Percentiles rank a stretch among this genome's conserved stretches.
Conservation (phyloP, 805 yeast species). For the Yarrowia alimentaria region DNA sequence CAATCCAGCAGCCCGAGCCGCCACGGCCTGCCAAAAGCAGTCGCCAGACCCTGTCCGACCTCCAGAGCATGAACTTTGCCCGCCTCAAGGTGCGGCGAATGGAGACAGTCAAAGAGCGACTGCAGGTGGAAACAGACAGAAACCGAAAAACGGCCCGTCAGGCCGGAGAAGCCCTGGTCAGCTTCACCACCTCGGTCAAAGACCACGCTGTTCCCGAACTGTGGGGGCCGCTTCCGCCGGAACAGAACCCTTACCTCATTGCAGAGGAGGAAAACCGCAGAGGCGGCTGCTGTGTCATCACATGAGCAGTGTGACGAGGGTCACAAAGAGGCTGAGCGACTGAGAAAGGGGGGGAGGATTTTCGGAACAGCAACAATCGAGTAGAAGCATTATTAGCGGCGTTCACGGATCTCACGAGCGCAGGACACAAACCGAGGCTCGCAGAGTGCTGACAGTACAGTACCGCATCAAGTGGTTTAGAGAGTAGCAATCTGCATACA, state of each 20-base stretch:
- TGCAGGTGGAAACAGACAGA: not conserved
- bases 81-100: not conserved
- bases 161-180: not conserved
- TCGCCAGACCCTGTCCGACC: not conserved
- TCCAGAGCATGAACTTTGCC: not conserved
- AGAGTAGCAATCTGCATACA: too few species aligned
- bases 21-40: not conserved
- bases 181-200: not conserved
- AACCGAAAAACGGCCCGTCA: not conserved
- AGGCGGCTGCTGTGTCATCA: not conserved
- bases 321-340: too few species aligned
- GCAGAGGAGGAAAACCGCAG: constrained; percentile 1
- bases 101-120: not conserved
- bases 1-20: too few species aligned
- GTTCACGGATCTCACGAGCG: too few species aligned
- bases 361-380: too few species aligned
- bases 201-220: constrained; percentile 7
- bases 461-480: too few species aligned
- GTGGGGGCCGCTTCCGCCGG: constrained; percentile 13
- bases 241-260: constrained; percentile 2
- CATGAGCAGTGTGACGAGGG: too few species aligned
- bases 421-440: too few species aligned
- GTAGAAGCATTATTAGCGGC: too few species aligned
- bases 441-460: too few species aligned
- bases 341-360: too few species aligned